Evolutionary conservation across 164 flowering plant species (phyloP).

Genomic region (Vitis rotundifolia): DNA sequence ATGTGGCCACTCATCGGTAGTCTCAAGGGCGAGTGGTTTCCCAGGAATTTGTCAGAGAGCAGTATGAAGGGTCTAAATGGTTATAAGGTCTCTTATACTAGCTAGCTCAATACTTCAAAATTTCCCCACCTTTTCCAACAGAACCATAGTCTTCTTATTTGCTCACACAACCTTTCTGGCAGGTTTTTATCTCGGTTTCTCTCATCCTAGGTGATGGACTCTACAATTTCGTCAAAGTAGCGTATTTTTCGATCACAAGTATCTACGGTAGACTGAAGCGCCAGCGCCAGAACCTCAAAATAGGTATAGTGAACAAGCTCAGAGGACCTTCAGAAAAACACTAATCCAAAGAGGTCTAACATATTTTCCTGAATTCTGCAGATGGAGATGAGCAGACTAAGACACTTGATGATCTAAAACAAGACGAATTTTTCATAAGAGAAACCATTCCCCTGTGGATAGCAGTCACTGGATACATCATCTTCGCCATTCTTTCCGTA

Average conservation of each 20-base stretch:
- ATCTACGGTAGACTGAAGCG: conserved; percentile 26
- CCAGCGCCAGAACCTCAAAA: conserved; percentile 16
- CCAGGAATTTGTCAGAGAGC: conserved; percentile 33
- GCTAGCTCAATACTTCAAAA: background rate
- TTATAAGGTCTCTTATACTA: conserved; percentile 43
- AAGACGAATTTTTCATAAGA: conserved; percentile 41
- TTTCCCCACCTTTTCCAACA: background rate
- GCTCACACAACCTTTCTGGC: conserved; percentile 2
- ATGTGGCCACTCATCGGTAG: conserved; percentile 60
- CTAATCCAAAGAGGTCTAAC: background rate
- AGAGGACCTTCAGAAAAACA: too few relatives aligned
- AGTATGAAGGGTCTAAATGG: conserved; percentile 62
- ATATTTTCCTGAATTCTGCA: conserved; percentile 2
- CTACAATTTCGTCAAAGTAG: conserved; percentile 54
- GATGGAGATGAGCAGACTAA: conserved; percentile 14
- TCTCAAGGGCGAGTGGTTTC: conserved; percentile 58
- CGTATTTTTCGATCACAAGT: conserved; percentile 25
- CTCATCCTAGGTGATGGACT: conserved; percentile 70
- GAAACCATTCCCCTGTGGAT: conserved; percentile 60
- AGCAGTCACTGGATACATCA: conserved; percentile 38
- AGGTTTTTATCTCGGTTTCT: conserved; percentile 60
- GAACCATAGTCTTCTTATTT: background rate
- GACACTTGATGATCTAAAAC: conserved; percentile 23
- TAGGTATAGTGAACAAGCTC: conserved; percentile 13
- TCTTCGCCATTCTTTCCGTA: conserved; percentile 33